Conservation (phyloP, 345 rosid genomes). For the Eucalyptus tenuipes region DNA sequence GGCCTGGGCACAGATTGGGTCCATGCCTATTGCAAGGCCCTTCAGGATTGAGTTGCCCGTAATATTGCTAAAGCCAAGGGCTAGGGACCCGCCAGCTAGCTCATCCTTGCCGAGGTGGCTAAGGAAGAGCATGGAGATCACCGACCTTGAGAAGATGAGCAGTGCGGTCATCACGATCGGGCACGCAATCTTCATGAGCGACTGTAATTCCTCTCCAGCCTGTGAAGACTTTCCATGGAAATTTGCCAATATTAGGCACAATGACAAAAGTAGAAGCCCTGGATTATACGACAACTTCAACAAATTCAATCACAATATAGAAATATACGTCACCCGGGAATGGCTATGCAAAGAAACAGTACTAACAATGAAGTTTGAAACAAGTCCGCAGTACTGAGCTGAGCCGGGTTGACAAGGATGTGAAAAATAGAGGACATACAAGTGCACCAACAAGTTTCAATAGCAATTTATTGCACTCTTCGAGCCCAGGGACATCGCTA, state of each 20-base stretch:
- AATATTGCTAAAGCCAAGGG: constrained; percentile 74
- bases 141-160: constrained; percentile 62
- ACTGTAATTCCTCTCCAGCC: constrained; percentile 57
- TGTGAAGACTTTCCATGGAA: constrained; percentile 7
- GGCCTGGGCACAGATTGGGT: constrained; percentile 85
- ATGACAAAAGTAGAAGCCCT: not conserved
- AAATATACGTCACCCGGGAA: not conserved
- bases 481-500: not conserved
- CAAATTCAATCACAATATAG: not conserved
- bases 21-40: constrained; percentile 85
- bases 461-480: not conserved
- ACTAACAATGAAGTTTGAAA: not conserved
- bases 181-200: constrained; percentile 58
- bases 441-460: not conserved
- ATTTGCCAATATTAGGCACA: not conserved
- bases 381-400: not conserved
- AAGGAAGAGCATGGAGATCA: constrained; percentile 71
- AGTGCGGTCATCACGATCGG: constrained; percentile 67
- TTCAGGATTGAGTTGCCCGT: constrained; percentile 70
- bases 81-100: constrained; percentile 82
- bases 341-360: not conserved
- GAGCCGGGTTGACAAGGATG: not conserved
- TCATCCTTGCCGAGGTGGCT: constrained; percentile 61
- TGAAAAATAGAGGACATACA: not conserved
- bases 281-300: not conserved